Conservation (phyloP, 148 eudicot species). For the Selenicereus undatus region DNA sequence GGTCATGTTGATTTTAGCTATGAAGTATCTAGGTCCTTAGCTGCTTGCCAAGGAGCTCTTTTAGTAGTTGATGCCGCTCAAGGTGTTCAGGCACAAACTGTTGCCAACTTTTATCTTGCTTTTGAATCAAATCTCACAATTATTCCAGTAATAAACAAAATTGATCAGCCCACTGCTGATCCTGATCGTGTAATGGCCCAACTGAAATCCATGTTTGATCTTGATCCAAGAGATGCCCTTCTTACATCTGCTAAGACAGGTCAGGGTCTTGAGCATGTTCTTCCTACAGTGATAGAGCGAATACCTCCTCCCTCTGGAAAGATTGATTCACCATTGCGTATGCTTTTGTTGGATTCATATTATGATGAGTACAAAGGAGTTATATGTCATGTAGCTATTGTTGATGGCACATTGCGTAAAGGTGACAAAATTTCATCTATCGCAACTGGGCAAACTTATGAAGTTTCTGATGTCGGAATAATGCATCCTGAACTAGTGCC, state of each 20-base stretch:
- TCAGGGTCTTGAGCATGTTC: slow-evolving; percentile 82
- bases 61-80: slow-evolving; percentile 98
- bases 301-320: slow-evolving; percentile 93
- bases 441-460: slow-evolving; percentile 81
- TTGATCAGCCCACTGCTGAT: slow-evolving; percentile 97
- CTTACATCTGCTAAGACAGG: slow-evolving; percentile 97
- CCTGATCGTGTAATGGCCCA: slow-evolving; percentile 90
- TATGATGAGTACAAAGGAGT: slow-evolving; percentile 98
- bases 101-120: slow-evolving; percentile 95
- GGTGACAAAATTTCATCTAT: slow-evolving; percentile 88
- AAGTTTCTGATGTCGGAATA: slow-evolving; percentile 85
- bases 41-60: slow-evolving; percentile 98
- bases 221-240: slow-evolving; percentile 72
- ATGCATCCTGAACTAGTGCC: slow-evolving; percentile 94
- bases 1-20: slow-evolving; percentile 99
- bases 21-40: slow-evolving; percentile 97
- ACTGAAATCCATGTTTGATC: slow-evolving; percentile 90
- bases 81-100: slow-evolving; percentile 99
- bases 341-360: slow-evolving; percentile 95
- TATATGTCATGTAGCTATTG: slow-evolving; percentile 92
- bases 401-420: slow-evolving; percentile 80
- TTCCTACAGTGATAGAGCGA: slow-evolving; percentile 86
- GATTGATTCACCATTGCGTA: slow-evolving; percentile 53
- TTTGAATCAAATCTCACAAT: slow-evolving; percentile 81
- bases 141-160: slow-evolving; percentile 92